Base-by-base conservation (phyloP, 2,329 filamentous ascomycete species). In the Neurospora sp. region DNA sequence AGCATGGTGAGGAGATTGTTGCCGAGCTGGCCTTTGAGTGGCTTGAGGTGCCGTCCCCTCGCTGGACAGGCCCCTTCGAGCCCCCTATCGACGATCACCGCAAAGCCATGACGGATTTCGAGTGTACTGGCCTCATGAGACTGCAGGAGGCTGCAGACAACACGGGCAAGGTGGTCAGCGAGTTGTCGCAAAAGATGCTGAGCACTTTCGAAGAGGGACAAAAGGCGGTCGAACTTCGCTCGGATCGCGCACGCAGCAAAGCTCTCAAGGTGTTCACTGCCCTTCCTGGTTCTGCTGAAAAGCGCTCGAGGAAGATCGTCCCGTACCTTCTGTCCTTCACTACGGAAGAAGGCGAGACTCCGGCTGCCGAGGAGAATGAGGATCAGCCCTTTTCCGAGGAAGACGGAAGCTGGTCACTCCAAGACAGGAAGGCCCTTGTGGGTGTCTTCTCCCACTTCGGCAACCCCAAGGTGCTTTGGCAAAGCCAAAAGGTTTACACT, bases 391-490 rank as follows among this genome's bases (percentile, higher is more conserved):
- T 77, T 81, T 74, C 78, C 8, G 79, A 79, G 36, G 52, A 62
- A 62, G 52, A 62, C 28, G 81, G 73, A 33, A 80, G 84, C 69
- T 96, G 92, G 91, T 87, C 87, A 28, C 83, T 93, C 70, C 88
- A 88, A 71, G 96, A 99, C 77, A 91, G 95, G 73, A 95, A 97
- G 77, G 87, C 90, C 1, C 88, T 97, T 76, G 84, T 99, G 40
- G 86, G 86, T 1, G 84, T 99, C 6, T 93, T 99, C 77, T 87
- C 91, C 0, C 89, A 93, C 72, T 98, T 98, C 77, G 83, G 86
- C 67, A 99, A 99, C 77, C 93, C 96, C 0, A 91, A 86, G 75
- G 93, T 93, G 0, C 82, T 99, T 4, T 98, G 89, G 79, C 91
- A 89, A 76, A 87, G 91, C 39, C 83, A 88, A 10, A 89, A 92